These are phyloP conservation scores for Fusarium haematococcum DNA, from an alignment of 2,329 filamentous ascomycete species.

Conservation along the genomic window DNA sequence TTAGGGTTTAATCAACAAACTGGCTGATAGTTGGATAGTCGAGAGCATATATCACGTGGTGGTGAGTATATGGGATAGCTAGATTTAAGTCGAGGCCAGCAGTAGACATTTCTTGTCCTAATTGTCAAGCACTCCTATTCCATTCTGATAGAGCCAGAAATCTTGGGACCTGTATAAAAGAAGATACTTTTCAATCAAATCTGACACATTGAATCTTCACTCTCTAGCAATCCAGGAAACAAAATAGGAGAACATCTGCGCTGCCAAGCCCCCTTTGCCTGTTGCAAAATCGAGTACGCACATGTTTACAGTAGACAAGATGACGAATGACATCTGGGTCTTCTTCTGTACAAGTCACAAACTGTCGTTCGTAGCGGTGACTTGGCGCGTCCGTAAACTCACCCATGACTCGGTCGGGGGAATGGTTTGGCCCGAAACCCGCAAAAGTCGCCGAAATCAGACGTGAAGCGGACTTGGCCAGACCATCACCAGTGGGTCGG, in stretches of 20 bases:
- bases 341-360: not conserved
- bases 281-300: not conserved
- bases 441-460: not conserved
- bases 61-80: not conserved
- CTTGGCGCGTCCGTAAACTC: not conserved
- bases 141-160: not conserved
- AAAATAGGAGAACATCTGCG: not conserved
- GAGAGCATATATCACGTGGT: too few species aligned
- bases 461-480: not conserved
- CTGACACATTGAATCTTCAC: too few species aligned
- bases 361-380: too few species aligned
- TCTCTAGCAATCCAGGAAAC: not conserved
- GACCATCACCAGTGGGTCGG: not conserved
- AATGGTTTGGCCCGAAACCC: not conserved
- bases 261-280: not conserved
- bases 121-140: not conserved
- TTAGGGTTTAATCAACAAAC: too few species aligned
- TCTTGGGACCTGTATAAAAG: not conserved
- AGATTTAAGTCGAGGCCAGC: not conserved
- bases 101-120: not conserved
- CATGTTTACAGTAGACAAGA: not conserved
- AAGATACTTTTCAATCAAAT: not conserved
- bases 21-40: not conserved
- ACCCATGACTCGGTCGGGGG: not conserved
- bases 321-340: not conserved